A percentile compares a stretch with the other conserved stretches of the same genome.
Conservation (phyloP, 1,284 basidiomycete genomes). For the Phylloporus sp. region DNA sequence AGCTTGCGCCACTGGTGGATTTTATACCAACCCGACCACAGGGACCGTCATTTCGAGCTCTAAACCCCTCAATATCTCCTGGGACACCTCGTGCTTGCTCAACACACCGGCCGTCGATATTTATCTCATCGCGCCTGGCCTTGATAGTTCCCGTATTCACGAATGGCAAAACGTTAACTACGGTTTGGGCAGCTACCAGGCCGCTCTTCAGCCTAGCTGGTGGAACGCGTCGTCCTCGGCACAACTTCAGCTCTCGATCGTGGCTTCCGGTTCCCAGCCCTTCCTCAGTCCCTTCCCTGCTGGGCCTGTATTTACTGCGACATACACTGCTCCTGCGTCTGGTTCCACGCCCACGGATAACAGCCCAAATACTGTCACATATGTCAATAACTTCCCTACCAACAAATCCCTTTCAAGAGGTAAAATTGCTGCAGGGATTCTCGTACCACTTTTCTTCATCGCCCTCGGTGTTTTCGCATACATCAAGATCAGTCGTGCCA, state of each 20-base stretch:
- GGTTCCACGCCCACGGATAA: conserved; percentile 48
- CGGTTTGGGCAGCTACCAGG: conserved; percentile 56
- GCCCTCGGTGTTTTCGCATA: conserved; percentile 53
- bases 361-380: conserved; percentile 41
- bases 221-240: conserved; percentile 69
- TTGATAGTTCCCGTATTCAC: conserved; percentile 56
- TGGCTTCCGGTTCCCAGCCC: conserved; percentile 54
- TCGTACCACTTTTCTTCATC: conserved; percentile 70
- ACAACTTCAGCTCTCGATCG: conserved; percentile 69
- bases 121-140: conserved; percentile 67
- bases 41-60: conserved; percentile 57
- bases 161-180: conserved; percentile 65
- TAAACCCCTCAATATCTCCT: conserved; percentile 64
- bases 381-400: conserved; percentile 41
- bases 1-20: conserved; percentile 61
- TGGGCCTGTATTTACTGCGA: conserved; percentile 77
- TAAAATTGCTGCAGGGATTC: conserved; percentile 76
- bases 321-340: conserved; percentile 53
- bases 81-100: conserved; percentile 68
- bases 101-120: conserved; percentile 62
- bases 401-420: conserved; percentile 56
- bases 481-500: conserved; percentile 61
- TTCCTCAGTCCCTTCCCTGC: conserved; percentile 64
- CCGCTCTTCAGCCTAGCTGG: conserved; percentile 70
- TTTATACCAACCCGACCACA: conserved; percentile 69